Evolutionary conservation across 768 basidiomycete species (phyloP).

Genomic region (Russula sp.): DNA sequence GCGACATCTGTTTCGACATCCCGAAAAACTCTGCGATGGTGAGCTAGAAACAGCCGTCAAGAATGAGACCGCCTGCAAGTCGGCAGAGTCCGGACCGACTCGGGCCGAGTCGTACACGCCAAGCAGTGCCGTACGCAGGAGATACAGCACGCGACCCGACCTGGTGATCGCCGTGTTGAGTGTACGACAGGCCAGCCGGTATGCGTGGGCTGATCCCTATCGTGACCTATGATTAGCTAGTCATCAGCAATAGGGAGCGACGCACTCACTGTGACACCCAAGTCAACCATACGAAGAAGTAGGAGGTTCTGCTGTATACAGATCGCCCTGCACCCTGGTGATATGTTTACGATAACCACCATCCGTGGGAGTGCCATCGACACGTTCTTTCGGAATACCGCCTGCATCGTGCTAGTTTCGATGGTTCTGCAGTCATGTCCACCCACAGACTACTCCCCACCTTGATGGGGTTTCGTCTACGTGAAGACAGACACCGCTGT

Average conservation of each 20-base stretch:
- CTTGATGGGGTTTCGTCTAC: neutral
- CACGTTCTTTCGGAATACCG: conserved; percentile 1
- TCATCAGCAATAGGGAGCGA: too few species aligned
- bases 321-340: neutral
- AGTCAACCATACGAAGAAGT: neutral
- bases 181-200: neutral
- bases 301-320: conserved; percentile 8
- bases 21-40: neutral
- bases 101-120: neutral
- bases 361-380: neutral
- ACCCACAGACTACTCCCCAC: neutral
- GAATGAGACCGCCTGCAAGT: neutral
- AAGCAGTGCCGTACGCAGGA: neutral
- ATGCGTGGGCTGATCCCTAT: neutral
- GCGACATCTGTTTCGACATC: neutral
- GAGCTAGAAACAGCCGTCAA: neutral
- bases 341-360: neutral
- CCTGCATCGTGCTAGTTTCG: neutral
- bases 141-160: neutral
- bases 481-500: too few species aligned
- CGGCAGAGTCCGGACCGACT: too few species aligned
- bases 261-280: too few species aligned
- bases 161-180: neutral
- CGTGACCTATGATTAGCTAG: too few species aligned
- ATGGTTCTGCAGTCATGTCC: neutral